phyloP scores from a whole-genome alignment of 768 basidiomycete genomes.

The Amanita fuliginea region DNA sequence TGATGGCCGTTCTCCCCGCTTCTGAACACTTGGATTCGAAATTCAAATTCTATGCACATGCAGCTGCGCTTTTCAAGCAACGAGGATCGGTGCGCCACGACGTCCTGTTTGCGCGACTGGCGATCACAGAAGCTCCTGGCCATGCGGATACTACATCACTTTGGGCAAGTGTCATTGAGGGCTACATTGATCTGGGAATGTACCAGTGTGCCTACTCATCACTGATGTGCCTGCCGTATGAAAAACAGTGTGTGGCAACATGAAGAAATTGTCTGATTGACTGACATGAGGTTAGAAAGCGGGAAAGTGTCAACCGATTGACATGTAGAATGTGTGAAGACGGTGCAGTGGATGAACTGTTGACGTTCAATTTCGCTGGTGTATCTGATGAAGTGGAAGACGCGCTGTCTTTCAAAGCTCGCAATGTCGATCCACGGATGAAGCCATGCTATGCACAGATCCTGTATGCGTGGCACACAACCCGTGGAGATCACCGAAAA shows the following conservation, averaged over 20 bases:
- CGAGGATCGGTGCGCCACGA: constrained; percentile 45
- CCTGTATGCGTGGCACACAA: constrained; percentile 89
- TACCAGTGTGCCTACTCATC: constrained; percentile 87
- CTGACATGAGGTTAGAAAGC: constrained; percentile 41
- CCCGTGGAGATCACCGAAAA: constrained; percentile 80
- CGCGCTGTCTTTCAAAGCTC: constrained; percentile 82
- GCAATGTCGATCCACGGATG: constrained; percentile 83
- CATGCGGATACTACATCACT: constrained; percentile 51
- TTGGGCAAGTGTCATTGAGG: constrained; percentile 73
- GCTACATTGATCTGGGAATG: constrained; percentile 56
- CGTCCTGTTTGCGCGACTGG: constrained; percentile 66
- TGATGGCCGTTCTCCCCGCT: constrained; percentile 51
- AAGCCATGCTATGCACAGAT: constrained; percentile 83
- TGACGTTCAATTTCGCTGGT: constrained; percentile 77
- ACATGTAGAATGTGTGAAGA: constrained; percentile 92
- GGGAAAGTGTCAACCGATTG: constrained; percentile 71
- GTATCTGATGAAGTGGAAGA: constrained; percentile 82
- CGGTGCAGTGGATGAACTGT: constrained; percentile 65
- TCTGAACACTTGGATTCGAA: constrained; percentile 45
- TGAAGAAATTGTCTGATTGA: constrained; percentile 7
- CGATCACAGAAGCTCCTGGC: constrained; percentile 56
- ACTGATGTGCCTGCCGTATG: constrained; percentile 63
- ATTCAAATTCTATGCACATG: constrained; percentile 70
- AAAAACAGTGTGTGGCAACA: constrained; percentile 56
- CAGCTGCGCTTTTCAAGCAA: constrained; percentile 62